Conservation (phyloP, 164 flowering plant species). For the Tetracentron sinense region DNA sequence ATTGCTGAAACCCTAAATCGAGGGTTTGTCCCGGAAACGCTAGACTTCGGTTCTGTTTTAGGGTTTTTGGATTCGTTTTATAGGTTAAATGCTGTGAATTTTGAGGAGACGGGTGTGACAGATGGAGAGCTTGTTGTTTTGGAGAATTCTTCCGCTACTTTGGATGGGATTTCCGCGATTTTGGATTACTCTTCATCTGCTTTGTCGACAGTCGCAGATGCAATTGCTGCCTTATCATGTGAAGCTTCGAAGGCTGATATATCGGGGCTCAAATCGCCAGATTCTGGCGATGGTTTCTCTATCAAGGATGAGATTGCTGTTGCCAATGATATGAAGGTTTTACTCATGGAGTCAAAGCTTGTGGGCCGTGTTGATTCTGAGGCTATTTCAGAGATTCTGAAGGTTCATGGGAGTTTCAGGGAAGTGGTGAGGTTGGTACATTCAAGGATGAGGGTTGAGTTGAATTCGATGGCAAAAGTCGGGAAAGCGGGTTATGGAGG, state of each 20-base stretch:
- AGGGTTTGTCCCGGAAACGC: background rate
- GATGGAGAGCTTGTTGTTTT: slow-evolving; percentile 36
- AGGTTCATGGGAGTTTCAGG: slow-evolving; percentile 61
- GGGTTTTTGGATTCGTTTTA: slow-evolving; percentile 15
- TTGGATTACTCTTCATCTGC: slow-evolving; percentile 42
- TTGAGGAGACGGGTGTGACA: slow-evolving; percentile 27
- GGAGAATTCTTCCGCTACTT: slow-evolving; percentile 24
- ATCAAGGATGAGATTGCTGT: slow-evolving; percentile 66
- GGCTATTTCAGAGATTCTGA: slow-evolving; percentile 43
- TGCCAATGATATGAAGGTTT: slow-evolving; percentile 65
- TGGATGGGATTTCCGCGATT: slow-evolving; percentile 51
- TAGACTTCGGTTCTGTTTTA: slow-evolving; percentile 10
- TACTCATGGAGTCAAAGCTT: slow-evolving; percentile 71
- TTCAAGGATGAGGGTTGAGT: slow-evolving; percentile 37
- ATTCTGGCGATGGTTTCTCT: slow-evolving; percentile 66
- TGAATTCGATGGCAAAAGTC: slow-evolving; percentile 42
- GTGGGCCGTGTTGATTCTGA: slow-evolving; percentile 33
- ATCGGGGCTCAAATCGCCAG: slow-evolving; percentile 37
- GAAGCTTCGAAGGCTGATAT: slow-evolving; percentile 61
- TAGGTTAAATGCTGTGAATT: slow-evolving; percentile 7
- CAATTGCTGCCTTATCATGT: slow-evolving; percentile 64
- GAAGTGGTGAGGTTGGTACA: slow-evolving; percentile 47
- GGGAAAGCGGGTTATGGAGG: slow-evolving; percentile 13
- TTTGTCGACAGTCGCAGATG: slow-evolving; percentile 39
- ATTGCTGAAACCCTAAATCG: slow-evolving; percentile 27